Conservation (phyloP, 495 filamentous ascomycete species). For the Trichocladium antarcticum region DNA sequence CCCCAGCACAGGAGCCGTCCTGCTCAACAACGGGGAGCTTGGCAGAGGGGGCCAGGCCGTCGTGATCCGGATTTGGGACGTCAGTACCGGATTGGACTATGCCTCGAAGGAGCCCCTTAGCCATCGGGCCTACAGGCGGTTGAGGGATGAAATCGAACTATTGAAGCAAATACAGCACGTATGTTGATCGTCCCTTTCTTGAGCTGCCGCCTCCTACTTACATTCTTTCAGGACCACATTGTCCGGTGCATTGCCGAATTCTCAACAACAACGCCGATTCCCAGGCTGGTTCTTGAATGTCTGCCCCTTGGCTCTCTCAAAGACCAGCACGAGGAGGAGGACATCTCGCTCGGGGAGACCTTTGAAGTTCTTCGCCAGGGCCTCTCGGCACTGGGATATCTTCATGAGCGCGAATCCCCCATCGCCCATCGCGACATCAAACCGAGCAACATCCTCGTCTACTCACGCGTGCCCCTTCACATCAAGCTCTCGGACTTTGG, state of each 20-base stretch:
- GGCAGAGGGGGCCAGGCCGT: neutral
- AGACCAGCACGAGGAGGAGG: too few species aligned
- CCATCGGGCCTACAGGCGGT: neutral
- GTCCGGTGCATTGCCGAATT: too few species aligned
- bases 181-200: too few species aligned
- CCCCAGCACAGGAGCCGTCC: neutral
- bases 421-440: conserved; percentile 8
- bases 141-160: neutral
- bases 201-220: too few species aligned
- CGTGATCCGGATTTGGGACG: neutral
- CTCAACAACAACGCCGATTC: too few species aligned
- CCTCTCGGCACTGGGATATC: neutral
- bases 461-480: neutral
- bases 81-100: neutral
- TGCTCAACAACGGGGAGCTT: neutral
- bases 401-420: neutral
- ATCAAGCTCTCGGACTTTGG: neutral
- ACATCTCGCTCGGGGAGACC: neutral
- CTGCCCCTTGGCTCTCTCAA: too few species aligned
- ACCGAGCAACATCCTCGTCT: neutral
- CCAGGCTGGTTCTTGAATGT: too few species aligned
- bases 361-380: neutral
- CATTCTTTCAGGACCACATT: too few species aligned
- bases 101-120: neutral
- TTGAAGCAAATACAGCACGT: neutral